Conservation (phyloP, 306 rosid species). For the Arachis hypogaea region DNA sequence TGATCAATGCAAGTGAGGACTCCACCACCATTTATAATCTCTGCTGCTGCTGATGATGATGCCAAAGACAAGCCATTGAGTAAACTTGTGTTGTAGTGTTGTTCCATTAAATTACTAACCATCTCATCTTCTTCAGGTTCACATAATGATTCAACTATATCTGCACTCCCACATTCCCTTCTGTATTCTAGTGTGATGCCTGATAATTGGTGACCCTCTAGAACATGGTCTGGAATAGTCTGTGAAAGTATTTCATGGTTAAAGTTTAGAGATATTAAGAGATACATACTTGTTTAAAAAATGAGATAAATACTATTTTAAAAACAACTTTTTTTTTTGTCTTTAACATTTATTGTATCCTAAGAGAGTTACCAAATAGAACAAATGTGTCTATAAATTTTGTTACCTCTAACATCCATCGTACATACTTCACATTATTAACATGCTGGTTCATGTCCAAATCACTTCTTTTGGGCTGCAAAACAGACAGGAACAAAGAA, state of each 20-base stretch:
- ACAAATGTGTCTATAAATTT: neutral
- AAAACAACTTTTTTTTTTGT: too few species aligned
- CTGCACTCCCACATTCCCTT: slow-evolving; percentile 85
- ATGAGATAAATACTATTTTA: too few species aligned
- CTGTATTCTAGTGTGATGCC: slow-evolving; percentile 74
- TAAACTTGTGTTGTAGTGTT: slow-evolving; percentile 47
- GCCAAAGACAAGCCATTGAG: slow-evolving; percentile 68
- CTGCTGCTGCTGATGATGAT: slow-evolving; percentile 41
- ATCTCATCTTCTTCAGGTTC: slow-evolving; percentile 74
- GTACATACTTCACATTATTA: slow-evolving; percentile 83
- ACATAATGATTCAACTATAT: slow-evolving; percentile 78
- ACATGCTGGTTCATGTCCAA: slow-evolving; percentile 96
- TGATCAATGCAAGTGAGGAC: slow-evolving; percentile 58
- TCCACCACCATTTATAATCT: slow-evolving; percentile 65
- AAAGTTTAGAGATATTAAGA: slow-evolving; percentile 13
- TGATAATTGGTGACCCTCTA: slow-evolving; percentile 72
- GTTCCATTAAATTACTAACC: slow-evolving; percentile 43
- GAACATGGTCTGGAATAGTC: slow-evolving; percentile 71
- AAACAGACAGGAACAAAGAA: slow-evolving; percentile 18
- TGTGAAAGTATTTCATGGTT: slow-evolving; percentile 34
- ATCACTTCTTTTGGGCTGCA: slow-evolving; percentile 88
- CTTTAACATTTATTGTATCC: too few species aligned
- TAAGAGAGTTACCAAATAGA: too few species aligned
- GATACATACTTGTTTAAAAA: too few species aligned
- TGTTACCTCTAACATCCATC: slow-evolving; percentile 96